Evolutionary conservation across 768 basidiomycete genomes (phyloP).

Genomic region (Xerocomus spinulosus): DNA sequence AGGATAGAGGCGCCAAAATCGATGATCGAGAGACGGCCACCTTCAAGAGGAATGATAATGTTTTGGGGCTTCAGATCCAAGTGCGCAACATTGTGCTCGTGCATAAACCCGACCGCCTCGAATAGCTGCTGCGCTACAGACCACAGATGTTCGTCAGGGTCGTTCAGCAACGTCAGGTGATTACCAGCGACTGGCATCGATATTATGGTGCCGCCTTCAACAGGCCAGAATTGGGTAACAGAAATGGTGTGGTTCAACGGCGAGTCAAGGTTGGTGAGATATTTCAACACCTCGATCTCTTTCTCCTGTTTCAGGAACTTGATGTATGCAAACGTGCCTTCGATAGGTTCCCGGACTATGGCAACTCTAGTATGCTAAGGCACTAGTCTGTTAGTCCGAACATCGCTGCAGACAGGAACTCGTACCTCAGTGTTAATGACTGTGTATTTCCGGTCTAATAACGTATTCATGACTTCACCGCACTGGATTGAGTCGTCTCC

Average conservation of each 20-base stretch:
- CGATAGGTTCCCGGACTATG: neutral
- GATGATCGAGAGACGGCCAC: neutral
- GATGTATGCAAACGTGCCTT: neutral
- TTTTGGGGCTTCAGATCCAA: neutral
- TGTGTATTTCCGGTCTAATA: neutral
- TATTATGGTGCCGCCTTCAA: neutral
- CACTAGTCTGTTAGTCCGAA: no score
- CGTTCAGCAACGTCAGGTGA: neutral
- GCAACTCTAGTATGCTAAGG: neutral
- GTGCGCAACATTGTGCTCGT: neutral
- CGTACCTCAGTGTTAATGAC: neutral
- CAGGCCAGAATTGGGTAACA: neutral
- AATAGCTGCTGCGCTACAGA: neutral
- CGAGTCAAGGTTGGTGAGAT: neutral
- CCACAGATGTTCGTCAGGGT: neutral
- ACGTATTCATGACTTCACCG: neutral
- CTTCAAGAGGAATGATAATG: neutral
- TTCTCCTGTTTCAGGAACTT: neutral
- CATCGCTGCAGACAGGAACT: neutral
- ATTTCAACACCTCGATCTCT: neutral
- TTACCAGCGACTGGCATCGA: neutral
- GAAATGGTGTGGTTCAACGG: neutral
- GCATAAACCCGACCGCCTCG: neutral
- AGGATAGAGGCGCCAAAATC: neutral
- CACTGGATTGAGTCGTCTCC: no score